Evolutionary conservation across 306 rosid genomes (phyloP), one percentile per base, ranked within the genome.

Genomic region (Fagus sylvatica): DNA sequence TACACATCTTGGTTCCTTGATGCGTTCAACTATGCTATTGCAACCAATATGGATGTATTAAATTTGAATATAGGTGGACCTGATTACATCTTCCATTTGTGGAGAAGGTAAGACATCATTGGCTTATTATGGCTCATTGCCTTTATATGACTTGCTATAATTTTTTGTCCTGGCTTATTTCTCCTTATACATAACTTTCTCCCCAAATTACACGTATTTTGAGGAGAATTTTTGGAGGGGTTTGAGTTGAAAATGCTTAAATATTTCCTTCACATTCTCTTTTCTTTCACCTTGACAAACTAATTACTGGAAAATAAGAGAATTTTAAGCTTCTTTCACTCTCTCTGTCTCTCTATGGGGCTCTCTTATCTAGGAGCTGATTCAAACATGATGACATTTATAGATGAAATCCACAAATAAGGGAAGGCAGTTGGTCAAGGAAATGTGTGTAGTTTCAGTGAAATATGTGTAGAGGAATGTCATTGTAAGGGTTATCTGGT

Each of bases 1-100:
- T 95, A 93, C 84, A 92, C 99, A 73, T 95, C 98, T 53, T 95
- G 99, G 99, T 95, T 95, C 89, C 99, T 95, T 86, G 99, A 95
- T 75, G 98, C 99, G 60, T 95, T 95, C 90, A 95, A 95, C 89
- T 93, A 95, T 80, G 99, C 99, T 37, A 95, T 95, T 79, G 93
- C 99, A 51, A 93, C 96, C 76, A 71, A 91, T 75, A 95, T 95
- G 93, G 99, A 95, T 84, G 99, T 95, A 51, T 83, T 95, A 67
- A 95, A 95, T 86, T 86, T 95, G 88, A 95, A 98, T 74, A 95
- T 95, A 33, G 99, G 99, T 75, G 99, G 98, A 81, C 99, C 99
- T 74, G 99, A 93, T 86, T 95, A 91, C 81, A 95, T 91, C 98
- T 93, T 77, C 99, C 99, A 69, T 95, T 92, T 84, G 97, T 95